Evolutionary conservation across 805 yeast genomes (phyloP), one percentile per base, ranked within the genome.

Genomic region (Candida nitratophila): DNA sequence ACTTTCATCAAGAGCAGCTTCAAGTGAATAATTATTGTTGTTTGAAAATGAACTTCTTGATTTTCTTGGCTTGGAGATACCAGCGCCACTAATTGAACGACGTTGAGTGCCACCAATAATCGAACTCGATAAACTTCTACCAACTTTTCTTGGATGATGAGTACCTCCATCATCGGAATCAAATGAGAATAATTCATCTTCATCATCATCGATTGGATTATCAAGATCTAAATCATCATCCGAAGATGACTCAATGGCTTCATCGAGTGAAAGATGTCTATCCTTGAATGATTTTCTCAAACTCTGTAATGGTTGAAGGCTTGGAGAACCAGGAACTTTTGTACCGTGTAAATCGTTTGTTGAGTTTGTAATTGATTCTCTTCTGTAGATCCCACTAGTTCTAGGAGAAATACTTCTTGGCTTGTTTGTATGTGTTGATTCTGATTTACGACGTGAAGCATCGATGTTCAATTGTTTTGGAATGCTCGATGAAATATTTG

Each of bases 351-450:
- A 56, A 50, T 72, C 77, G 16, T 66, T 57, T 34, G 60, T 59
- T 26, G 69, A 59, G 52, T 68, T 71, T 19, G 80, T 72, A 32
- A 77, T 77, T 14, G 79, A 73, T 53, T 74, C 79, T 47, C 83
- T 63, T 51, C 81, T 60, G 16, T 47, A 52, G 11, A 30, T 17
- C 27, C 27, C 44, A n/a, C 40, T 44, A 5, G 42, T 38, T 22
- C 46, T 50, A 6, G 59, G 58, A n/a, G 58, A 54, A n/a, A 41
- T 45, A 45, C 57, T 48, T 19, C 35, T 39, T 37, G 15, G n/a
- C 12, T n/a, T 27, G 10, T 10, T 24, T 24, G 27, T 24, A 24
- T n/a, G n/a, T n/a, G 27, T 24, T 24, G 6, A 6, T 10, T 26
- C 24, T 4, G 37, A 20, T 34, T 34, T 34, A 11, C 24, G 17